A percentile compares a stretch with the other conserved stretches of the same genome.
Evolutionary conservation across 2,329 filamentous ascomycete species (phyloP).

Genomic region (Sarocladium oryzae): DNA sequence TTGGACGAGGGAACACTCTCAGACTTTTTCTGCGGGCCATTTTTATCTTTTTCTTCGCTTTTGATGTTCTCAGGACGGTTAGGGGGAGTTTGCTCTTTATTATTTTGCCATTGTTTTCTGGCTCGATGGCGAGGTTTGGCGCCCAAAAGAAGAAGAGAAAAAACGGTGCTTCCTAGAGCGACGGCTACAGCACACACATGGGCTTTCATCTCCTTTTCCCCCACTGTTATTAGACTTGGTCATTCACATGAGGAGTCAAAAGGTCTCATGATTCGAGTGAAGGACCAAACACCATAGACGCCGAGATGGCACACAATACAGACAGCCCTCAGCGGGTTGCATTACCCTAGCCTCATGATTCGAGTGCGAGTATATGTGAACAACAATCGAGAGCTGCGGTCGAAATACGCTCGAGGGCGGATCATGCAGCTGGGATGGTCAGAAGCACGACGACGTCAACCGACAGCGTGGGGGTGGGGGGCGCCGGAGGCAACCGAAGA

Average conservation of each 20-base stretch:
- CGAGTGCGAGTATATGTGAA: too few species aligned
- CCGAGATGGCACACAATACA: conserved; percentile 1
- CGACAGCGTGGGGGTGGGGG: background rate
- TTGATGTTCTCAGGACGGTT: background rate
- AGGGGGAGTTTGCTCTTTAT: conserved; percentile 1
- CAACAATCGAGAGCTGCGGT: too few species aligned
- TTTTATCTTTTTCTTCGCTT: background rate
- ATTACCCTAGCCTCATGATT: background rate
- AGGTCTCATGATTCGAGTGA: background rate
- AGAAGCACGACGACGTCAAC: background rate
- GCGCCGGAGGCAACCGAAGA: background rate
- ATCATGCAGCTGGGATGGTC: background rate
- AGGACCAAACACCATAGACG: conserved; percentile 4
- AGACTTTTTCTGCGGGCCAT: too few species aligned
- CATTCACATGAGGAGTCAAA: conserved; percentile 5
- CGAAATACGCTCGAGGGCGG: too few species aligned
- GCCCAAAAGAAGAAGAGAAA: too few species aligned
- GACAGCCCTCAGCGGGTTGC: background rate
- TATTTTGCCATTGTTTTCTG: background rate
- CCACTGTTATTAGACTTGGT: background rate
- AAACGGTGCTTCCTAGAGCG: background rate
- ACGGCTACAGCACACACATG: background rate
- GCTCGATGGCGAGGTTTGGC: background rate
- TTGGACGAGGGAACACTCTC: background rate
- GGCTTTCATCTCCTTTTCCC: background rate